Base-by-base conservation (phyloP, 208 protist genomes). In the Trypanosoma caninum region DNA sequence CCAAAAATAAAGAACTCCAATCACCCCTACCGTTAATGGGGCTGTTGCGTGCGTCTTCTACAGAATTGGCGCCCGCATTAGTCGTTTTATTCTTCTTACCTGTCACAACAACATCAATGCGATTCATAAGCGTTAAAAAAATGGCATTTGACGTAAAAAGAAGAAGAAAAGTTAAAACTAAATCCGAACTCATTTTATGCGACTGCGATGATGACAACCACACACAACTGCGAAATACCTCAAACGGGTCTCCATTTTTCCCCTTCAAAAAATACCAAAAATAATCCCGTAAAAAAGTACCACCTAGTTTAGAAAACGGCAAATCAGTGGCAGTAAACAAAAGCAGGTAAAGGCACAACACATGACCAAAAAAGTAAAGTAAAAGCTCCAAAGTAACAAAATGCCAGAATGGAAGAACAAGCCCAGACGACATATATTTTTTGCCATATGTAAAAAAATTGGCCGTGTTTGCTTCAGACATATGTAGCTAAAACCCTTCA, bases 111-210 rank as follows among this genome's bases (percentile, higher is more conserved):
- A 54, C 35, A 34, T 27, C 6, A 44, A 59, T 33, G 20, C 54
- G 56, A 16, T 42, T 40, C 11, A 60, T 55, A 56, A 75, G 71
- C 7, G 73, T 72, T 37, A 53, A 63, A 1, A 86, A 54, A 30
- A 78, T 68, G 28, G 51, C 48, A 41, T 71, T 78, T n/a, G 46
- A 37, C 28, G 70, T 44, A 42, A 89, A 35, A 5, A 54, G 45
- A 53, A 76, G 56, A 22, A 86, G 18, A 2, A 80, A 31, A 6
- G 76, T 58, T 0, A 82, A 34, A 20, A 81, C 52, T 42, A 84
- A 62, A 54, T 89, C 82, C 14, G 76, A 38, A 66, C 78, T 86
- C n/a, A 89, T 34, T 46, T 68, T 45, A 46, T 42, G 42, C 6
- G 48, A 38, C 20, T 18, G 13, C 40, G 30, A 9, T 57, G 23